Evolutionary conservation across 73 alveolate genomes (phyloP).

Genomic region (Tetrahymena thermophila): DNA sequence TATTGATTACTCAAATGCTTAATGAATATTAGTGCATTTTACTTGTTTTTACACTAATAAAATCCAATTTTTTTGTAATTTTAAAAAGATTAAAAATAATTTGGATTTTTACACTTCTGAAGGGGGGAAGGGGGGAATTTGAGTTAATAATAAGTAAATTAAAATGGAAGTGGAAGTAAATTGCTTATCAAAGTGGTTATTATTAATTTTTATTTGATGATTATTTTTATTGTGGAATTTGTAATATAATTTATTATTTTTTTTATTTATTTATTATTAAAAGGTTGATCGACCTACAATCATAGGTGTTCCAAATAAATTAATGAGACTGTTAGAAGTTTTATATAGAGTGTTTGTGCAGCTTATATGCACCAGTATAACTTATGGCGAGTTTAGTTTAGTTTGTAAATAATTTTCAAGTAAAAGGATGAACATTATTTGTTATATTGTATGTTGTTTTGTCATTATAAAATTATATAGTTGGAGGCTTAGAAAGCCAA

Average conservation of each 20-base stretch:
- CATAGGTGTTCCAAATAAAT: neutral
- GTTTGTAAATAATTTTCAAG: too few species aligned
- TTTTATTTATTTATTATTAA: neutral
- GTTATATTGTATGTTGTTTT: neutral
- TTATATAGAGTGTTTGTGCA: neutral
- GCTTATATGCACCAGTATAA: neutral
- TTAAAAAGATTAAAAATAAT: neutral
- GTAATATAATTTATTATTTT: neutral
- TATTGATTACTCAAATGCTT: neutral
- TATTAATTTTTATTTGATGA: neutral
- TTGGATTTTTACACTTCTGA: neutral
- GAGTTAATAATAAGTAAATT: neutral
- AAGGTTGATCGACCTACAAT: neutral
- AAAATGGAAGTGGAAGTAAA: neutral
- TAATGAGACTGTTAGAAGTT: neutral
- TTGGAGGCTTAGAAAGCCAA: neutral
- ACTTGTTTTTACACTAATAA: neutral
- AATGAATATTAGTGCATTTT: neutral
- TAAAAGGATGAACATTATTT: neutral
- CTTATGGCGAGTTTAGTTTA: neutral
- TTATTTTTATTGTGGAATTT: neutral
- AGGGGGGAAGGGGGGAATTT: neutral
- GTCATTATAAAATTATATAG: neutral
- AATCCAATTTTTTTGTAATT: neutral
- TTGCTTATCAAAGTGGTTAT: neutral